A percentile compares a stretch with the other conserved stretches of the same genome.
These are phyloP conservation scores for Vitis cinerea DNA, from an alignment of 164 flowering plant genomes.

Conservation along the genomic window DNA sequence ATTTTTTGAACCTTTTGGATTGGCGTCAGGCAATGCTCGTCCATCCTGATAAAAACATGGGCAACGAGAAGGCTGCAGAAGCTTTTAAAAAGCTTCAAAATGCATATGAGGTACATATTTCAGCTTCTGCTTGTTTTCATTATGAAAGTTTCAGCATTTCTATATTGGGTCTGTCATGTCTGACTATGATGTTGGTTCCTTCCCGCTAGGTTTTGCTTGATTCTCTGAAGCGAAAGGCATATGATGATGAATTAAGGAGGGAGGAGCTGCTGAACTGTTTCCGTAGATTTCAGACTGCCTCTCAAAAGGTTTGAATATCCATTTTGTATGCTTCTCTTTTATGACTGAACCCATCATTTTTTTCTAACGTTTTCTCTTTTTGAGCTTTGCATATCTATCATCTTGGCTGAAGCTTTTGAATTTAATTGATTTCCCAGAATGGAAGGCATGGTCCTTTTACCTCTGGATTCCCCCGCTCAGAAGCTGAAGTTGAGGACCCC, in stretches of 20 bases:
- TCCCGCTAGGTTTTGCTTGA: conserved; percentile 72
- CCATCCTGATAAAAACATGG: conserved; percentile 99
- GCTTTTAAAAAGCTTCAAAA: conserved; percentile 99
- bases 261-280: conserved; percentile 83
- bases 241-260: conserved; percentile 90
- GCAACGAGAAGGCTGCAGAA: conserved; percentile 98
- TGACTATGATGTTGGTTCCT: not conserved
- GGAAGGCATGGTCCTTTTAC: conserved; percentile 60
- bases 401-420: conserved; percentile 10
- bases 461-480: conserved; percentile 52
- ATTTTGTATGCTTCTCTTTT: not conserved
- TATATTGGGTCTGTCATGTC: not conserved
- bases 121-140: conserved; percentile 7
- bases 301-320: conserved; percentile 53
- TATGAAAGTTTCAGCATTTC: not conserved
- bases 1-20: conserved; percentile 7
- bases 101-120: conserved; percentile 81
- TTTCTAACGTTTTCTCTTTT: not conserved
- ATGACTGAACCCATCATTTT: not conserved
- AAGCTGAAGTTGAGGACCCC: conserved; percentile 52
- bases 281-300: conserved; percentile 59
- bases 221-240: conserved; percentile 75
- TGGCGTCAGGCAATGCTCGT: conserved; percentile 89
- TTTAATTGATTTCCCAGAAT: conserved; percentile 42
- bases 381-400: not conserved